These are phyloP conservation scores for Talaromyces atroroseus DNA, from an alignment of 2,329 filamentous ascomycete species.

Conservation along the genomic window DNA sequence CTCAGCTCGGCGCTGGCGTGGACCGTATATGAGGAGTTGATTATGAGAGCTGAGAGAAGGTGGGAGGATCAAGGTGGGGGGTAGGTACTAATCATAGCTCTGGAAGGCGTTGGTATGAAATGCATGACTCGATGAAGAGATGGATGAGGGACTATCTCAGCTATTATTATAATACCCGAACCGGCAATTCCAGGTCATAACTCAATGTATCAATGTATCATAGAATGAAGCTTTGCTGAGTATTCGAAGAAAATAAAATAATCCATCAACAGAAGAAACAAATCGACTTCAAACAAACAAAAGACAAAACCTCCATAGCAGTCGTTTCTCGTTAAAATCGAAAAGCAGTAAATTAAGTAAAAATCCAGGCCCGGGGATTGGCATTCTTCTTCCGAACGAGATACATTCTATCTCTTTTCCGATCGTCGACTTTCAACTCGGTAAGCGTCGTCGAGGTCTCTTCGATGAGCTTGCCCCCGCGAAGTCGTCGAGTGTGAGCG, in stretches of 20 bases:
- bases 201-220: background rate
- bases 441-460: conserved; percentile 32
- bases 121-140: too few species aligned
- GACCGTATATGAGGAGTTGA: conserved; percentile 93
- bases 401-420: conserved; percentile 41
- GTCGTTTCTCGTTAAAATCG: background rate
- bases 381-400: conserved; percentile 43
- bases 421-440: conserved; percentile 39
- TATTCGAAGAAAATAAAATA: background rate
- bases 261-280: conserved; percentile 7
- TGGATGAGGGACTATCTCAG: too few species aligned
- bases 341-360: conserved; percentile 21
- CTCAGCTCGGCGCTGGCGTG: conserved; percentile 91
- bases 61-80: conserved; percentile 29
- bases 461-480: conserved; percentile 43
- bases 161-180: background rate
- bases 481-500: conserved; percentile 61
- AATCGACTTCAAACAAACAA: conserved; percentile 11
- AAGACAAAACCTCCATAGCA: conserved; percentile 1
- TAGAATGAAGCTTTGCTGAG: conserved; percentile 20
- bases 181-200: background rate
- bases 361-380: conserved; percentile 28
- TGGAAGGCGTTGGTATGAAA: too few species aligned
- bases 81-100: too few species aligned
- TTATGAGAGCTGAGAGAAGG: conserved; percentile 61